These are phyloP conservation scores for Ophiostoma sp. DNA, from an alignment of 2,329 filamentous ascomycete genomes.

Conservation along the genomic window DNA sequence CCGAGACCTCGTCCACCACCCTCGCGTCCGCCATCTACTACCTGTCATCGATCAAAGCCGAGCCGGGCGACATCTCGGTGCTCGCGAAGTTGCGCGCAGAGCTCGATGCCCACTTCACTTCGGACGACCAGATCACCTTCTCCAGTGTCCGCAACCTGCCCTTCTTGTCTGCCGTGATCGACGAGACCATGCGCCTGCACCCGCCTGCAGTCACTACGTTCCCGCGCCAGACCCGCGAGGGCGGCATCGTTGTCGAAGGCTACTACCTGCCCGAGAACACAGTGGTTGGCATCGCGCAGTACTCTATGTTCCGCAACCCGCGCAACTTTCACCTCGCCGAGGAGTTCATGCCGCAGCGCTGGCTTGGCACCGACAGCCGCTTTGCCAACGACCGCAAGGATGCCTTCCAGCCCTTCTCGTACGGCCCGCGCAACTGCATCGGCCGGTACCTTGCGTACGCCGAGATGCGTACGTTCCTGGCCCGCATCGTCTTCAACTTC, in stretches of 20 bases:
- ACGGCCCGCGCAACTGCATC: constrained; percentile 47
- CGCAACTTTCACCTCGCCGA: constrained; percentile 37
- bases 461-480: constrained; percentile 47
- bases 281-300: constrained; percentile 31
- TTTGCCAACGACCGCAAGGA: constrained; percentile 41
- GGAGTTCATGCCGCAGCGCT: constrained; percentile 46
- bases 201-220: constrained; percentile 32
- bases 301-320: constrained; percentile 34
- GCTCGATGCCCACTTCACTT: constrained; percentile 38
- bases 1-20: constrained; percentile 47
- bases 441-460: constrained; percentile 47
- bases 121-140: constrained; percentile 33
- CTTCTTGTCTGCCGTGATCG: constrained; percentile 35
- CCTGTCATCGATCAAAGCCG: constrained; percentile 27
- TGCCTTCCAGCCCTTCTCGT: constrained; percentile 43
- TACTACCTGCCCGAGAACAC: constrained; percentile 23
- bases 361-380: constrained; percentile 35
- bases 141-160: constrained; percentile 29
- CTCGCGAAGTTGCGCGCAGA: constrained; percentile 38
- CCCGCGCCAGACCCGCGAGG: constrained; percentile 28
- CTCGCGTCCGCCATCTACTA: constrained; percentile 39
- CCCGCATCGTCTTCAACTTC: constrained; percentile 45
- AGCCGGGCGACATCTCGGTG: neutral
- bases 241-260: constrained; percentile 17
- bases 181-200: constrained; percentile 36